phyloP scores from a whole-genome alignment of 2,329 filamentous ascomycete species.

The Pleoardoris graminearum region DNA sequence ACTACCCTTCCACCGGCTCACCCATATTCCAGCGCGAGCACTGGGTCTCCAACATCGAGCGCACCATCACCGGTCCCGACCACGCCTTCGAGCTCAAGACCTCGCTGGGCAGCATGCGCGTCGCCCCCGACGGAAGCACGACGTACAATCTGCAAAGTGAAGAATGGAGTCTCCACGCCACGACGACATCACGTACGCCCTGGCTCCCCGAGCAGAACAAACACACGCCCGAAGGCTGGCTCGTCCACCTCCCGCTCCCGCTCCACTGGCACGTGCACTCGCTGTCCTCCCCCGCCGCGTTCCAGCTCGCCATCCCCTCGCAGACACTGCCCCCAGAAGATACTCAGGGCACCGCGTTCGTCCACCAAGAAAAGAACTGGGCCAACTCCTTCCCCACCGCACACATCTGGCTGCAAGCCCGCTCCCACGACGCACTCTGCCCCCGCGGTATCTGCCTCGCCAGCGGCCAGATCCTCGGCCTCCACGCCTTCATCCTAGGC shows the following conservation, averaged over 20 bases:
- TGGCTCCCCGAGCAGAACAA: conserved; percentile 40
- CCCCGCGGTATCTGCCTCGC: conserved; percentile 36
- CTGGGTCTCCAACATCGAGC: conserved; percentile 48
- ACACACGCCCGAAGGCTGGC: conserved; percentile 50
- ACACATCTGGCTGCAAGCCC: conserved; percentile 45
- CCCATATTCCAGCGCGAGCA: conserved; percentile 49
- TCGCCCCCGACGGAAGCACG: conserved; percentile 41
- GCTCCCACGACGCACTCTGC: conserved; percentile 18
- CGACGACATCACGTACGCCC: conserved; percentile 43
- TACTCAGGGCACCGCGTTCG: conserved; percentile 41
- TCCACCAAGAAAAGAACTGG: conserved; percentile 59
- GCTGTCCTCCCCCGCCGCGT: conserved; percentile 47
- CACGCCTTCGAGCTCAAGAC: conserved; percentile 46
- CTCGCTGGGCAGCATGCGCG: conserved; percentile 44
- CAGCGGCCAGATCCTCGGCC: conserved; percentile 40
- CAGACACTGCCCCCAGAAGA: conserved; percentile 25
- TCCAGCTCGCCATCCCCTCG: conserved; percentile 45
- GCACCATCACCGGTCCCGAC: conserved; percentile 27
- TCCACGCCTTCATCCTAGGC: conserved; percentile 52
- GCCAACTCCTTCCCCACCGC: conserved; percentile 51
- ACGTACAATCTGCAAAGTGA: conserved; percentile 37
- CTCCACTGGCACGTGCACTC: conserved; percentile 58
- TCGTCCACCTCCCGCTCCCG: conserved; percentile 53
- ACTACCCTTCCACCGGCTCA: conserved; percentile 45
- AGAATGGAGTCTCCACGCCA: conserved; percentile 48